Evolutionary conservation across 805 yeast species (phyloP), one percentile per base, ranked within the genome.

Genomic region (Clavispora carvajalis): DNA sequence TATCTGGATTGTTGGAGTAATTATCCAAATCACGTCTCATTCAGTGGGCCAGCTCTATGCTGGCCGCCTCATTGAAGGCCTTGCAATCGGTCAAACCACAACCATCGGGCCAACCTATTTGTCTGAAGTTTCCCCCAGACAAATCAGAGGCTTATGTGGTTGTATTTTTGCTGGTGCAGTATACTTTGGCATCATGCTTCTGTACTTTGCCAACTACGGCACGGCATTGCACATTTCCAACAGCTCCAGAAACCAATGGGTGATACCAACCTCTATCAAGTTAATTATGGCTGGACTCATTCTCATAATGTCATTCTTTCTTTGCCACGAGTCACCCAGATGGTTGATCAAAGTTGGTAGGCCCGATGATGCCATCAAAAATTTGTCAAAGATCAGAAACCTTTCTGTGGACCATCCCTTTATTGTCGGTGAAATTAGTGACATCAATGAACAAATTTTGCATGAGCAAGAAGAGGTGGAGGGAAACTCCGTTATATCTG

Each of bases 161-260:
- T 71, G 77, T 59, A 58, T 75, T 29, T 78, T 75, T 52, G 71
- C 79, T 4, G 82, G 82, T 44, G 74, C 79, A 8, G 81, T 77
- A 24, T 77, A 77, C 48, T 57, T 77, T 11, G 82, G 82, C 33
- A 63, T 74, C 22, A 63, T 73, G 68, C 39, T 73, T 38, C 71
- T 71, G 5, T 73, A 74, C 50, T 72, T 74, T 45, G 54, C 53
- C 22, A 65, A 73, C 52, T 77, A 73, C 51, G 82, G 80, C 22
- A 66, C 77, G 30, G 71, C 77, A 2, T 43, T 74, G 18, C 76
- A 76, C 48, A 51, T 74, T 30, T 46, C 71, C 3, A 50, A 56
- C 17, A 38, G 45, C 7, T 54, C 60, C 15, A 58, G 67, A 33
- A 54, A 48, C 13, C 80, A 75, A 49, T 77, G 82, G 83, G 65